A percentile compares a stretch with the other conserved stretches of the same genome.
phyloP scores from a whole-genome alignment of 75 land plant genomes.

The Isoetes taiwanensis region DNA sequence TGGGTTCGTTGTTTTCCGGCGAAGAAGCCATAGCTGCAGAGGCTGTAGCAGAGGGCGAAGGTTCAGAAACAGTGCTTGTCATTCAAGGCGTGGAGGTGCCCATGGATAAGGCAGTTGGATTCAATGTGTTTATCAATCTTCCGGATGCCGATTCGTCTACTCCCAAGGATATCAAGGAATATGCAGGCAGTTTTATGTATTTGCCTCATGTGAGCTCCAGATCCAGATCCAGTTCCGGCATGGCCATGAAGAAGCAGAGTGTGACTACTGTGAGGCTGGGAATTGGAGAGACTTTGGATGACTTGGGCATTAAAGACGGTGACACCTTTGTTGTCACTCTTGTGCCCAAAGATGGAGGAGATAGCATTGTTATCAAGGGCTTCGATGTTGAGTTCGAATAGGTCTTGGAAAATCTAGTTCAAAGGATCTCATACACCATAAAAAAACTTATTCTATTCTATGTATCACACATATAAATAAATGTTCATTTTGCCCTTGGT shows the following conservation, averaged over 20 bases:
- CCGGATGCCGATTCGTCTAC: not conserved
- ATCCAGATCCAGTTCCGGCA: no score
- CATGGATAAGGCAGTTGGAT: not conserved
- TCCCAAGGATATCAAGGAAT: not conserved
- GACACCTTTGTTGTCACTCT: not conserved
- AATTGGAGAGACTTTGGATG: not conserved
- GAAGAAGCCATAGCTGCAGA: no score
- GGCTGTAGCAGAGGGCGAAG: no score
- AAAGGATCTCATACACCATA: no score
- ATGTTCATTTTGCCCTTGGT: no score
- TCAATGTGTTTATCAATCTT: not conserved
- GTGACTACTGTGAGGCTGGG: not conserved
- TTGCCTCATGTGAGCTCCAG: no score
- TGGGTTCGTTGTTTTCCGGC: no score
- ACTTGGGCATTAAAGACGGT: not conserved
- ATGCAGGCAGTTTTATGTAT: not conserved
- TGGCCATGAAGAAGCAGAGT: no score
- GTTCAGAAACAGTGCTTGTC: not conserved
- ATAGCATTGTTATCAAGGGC: not conserved
- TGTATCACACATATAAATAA: no score
- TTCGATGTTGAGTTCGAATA: not conserved
- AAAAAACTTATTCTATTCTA: no score
- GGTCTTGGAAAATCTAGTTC: no score
- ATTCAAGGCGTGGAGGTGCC: slow-evolving; percentile 5
- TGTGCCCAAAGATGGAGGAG: not conserved